Percentiles rank a stretch among this genome's conserved stretches.
Evolutionary conservation across 2,329 filamentous ascomycete genomes (phyloP).

Genomic region (Aspergillus jensenii): DNA sequence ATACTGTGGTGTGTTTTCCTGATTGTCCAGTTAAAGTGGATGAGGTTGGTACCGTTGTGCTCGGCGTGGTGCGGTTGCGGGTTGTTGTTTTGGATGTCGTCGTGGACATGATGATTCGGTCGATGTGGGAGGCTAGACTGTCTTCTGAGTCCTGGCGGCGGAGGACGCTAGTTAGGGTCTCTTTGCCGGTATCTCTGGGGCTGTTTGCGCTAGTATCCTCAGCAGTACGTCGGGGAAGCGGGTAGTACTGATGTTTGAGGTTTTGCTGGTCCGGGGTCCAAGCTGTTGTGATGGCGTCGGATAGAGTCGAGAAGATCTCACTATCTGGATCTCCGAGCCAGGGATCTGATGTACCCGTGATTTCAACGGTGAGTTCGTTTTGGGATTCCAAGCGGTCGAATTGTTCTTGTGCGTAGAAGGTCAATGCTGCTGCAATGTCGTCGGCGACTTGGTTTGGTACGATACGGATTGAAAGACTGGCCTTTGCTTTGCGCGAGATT

Average conservation of each 20-base stretch:
- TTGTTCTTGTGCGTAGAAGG: conserved; percentile 65
- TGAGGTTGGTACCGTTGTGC: conserved; percentile 36
- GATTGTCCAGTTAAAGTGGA: conserved; percentile 38
- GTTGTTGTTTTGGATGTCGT: conserved; percentile 34
- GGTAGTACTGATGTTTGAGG: conserved; percentile 38
- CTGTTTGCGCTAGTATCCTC: conserved; percentile 12
- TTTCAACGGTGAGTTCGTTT: conserved; percentile 76
- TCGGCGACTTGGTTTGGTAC: conserved; percentile 91
- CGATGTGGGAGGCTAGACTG: conserved; percentile 40
- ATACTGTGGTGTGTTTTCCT: neutral
- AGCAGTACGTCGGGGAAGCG: conserved; percentile 24
- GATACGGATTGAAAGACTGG: conserved; percentile 83
- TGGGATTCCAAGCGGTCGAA: conserved; percentile 75
- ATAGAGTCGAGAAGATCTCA: conserved; percentile 84
- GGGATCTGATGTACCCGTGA: conserved; percentile 91
- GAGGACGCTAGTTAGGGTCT: conserved; percentile 21
- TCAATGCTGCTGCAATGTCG: conserved; percentile 68
- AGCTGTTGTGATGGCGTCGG: conserved; percentile 77
- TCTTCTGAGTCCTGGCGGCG: conserved; percentile 38
- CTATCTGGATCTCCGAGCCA: conserved; percentile 94
- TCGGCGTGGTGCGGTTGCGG: conserved; percentile 27
- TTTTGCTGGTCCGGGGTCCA: conserved; percentile 61
- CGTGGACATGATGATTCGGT: conserved; percentile 40
- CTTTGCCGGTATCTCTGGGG: conserved; percentile 5
- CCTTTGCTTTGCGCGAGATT: conserved; percentile 85